A percentile compares a stretch with the other conserved stretches of the same genome.
phyloP scores from a whole-genome alignment of 2,329 filamentous ascomycete genomes.

The Alternaria arborescens region DNA sequence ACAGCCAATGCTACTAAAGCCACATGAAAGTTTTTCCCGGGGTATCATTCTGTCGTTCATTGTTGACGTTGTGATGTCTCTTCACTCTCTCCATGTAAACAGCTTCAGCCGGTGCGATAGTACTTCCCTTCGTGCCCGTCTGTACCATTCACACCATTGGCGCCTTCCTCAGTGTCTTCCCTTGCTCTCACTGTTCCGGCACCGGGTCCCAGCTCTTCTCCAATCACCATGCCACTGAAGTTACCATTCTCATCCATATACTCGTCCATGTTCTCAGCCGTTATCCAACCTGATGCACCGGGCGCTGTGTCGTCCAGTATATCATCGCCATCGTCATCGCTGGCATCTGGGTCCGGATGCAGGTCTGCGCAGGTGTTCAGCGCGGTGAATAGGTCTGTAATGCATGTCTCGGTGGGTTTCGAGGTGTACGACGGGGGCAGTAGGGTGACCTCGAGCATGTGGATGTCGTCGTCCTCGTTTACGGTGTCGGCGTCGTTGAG shows the following conservation, averaged over 20 bases:
- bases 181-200: slow-evolving; percentile 49
- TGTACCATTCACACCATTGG: slow-evolving; percentile 35
- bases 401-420: slow-evolving; percentile 40
- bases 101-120: slow-evolving; percentile 43
- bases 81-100: neutral
- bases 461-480: slow-evolving; percentile 69
- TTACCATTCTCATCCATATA: slow-evolving; percentile 60
- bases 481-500: slow-evolving; percentile 62
- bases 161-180: slow-evolving; percentile 43
- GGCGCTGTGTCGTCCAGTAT: slow-evolving; percentile 65
- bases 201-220: slow-evolving; percentile 45
- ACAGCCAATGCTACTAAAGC: neutral
- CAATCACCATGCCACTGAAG: slow-evolving; percentile 44
- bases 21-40: neutral
- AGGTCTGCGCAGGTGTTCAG: slow-evolving; percentile 79
- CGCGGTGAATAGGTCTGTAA: slow-evolving; percentile 69
- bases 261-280: slow-evolving; percentile 86
- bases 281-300: slow-evolving; percentile 84
- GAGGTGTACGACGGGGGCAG: slow-evolving; percentile 57
- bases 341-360: slow-evolving; percentile 73
- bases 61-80: neutral
- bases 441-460: slow-evolving; percentile 73
- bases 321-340: slow-evolving; percentile 64
- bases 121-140: slow-evolving; percentile 48
- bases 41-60: slow-evolving; percentile 12